Percentiles rank a stretch among this genome's conserved stretches.
phyloP scores from a whole-genome alignment of 2,329 filamentous ascomycete genomes.

The Aspergillus unguis region DNA sequence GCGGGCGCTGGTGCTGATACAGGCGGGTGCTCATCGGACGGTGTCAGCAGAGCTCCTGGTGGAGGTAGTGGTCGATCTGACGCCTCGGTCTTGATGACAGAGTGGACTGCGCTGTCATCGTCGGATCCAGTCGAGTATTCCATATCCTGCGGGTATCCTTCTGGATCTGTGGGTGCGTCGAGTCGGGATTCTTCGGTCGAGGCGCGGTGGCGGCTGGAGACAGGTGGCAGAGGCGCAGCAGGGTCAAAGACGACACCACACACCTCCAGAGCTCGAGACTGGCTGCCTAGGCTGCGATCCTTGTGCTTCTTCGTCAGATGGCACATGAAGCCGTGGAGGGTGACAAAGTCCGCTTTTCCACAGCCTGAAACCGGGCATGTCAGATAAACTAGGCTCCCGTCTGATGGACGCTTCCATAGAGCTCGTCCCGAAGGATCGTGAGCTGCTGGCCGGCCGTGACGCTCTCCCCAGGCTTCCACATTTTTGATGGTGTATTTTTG shows the following conservation, averaged over 20 bases:
- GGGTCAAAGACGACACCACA: conserved; percentile 40
- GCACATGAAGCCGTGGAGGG: conserved; percentile 43
- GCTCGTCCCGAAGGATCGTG: conserved; percentile 38
- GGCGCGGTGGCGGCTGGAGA: conserved; percentile 28
- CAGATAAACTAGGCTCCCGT: conserved; percentile 38
- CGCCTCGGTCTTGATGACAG: conserved; percentile 31
- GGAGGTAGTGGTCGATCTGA: conserved; percentile 22
- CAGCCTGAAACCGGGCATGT: conserved; percentile 39
- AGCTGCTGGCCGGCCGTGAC: conserved; percentile 40
- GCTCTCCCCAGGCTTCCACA: conserved; percentile 41
- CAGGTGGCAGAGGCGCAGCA: conserved; percentile 35
- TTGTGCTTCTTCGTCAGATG: conserved; percentile 44
- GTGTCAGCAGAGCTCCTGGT: conserved; percentile 15
- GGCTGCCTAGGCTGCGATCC: conserved; percentile 39
- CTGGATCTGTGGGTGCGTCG: conserved; percentile 27
- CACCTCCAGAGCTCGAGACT: conserved; percentile 39
- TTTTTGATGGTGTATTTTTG: conserved; percentile 45
- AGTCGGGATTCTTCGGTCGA: conserved; percentile 36
- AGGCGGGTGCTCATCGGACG: conserved; percentile 16
- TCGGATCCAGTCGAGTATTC: conserved; percentile 33
- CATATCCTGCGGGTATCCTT: conserved; percentile 29
- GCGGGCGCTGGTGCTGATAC: conserved; percentile 9
- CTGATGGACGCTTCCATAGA: conserved; percentile 41
- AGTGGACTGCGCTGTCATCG: conserved; percentile 23
- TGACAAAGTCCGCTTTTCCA: conserved; percentile 41